phyloP scores from a whole-genome alignment of 164 flowering plant genomes.

The Vitis amurensis region DNA sequence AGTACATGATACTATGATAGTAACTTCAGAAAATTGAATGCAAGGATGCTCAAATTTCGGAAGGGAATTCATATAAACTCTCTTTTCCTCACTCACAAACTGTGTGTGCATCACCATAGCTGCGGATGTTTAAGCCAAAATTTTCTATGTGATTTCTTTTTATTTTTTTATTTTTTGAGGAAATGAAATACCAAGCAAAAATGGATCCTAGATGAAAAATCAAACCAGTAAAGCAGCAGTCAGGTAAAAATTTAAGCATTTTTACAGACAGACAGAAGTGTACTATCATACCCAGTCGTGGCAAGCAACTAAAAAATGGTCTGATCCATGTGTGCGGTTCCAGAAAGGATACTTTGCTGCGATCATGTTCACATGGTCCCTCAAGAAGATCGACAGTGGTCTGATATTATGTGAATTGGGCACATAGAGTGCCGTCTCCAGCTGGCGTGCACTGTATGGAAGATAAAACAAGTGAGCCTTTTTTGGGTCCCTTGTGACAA shows the following conservation, averaged over 20 bases:
- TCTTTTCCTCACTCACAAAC: too few relatives aligned
- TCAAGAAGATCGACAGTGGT: constrained; percentile 52
- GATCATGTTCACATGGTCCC: constrained; percentile 51
- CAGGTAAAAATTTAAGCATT: background rate
- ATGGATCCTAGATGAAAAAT: too few relatives aligned
- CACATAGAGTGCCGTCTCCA: constrained; percentile 50
- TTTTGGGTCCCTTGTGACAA: constrained; percentile 59
- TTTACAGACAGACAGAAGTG: background rate
- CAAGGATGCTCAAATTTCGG: too few relatives aligned
- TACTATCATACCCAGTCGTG: constrained; percentile 72
- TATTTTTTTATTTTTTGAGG: too few relatives aligned
- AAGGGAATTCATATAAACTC: too few relatives aligned
- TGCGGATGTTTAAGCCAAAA: too few relatives aligned
- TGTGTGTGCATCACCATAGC: too few relatives aligned
- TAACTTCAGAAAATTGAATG: too few relatives aligned
- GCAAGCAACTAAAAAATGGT: constrained; percentile 78
- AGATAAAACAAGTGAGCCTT: constrained; percentile 75
- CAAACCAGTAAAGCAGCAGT: too few relatives aligned
- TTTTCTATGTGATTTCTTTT: too few relatives aligned
- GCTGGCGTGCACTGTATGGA: constrained; percentile 69
- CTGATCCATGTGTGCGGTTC: constrained; percentile 69
- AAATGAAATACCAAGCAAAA: too few relatives aligned
- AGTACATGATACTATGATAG: background rate
- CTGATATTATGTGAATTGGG: constrained; percentile 51
- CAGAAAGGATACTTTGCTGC: constrained; percentile 70